A percentile compares a stretch with the other conserved stretches of the same genome.
Evolutionary conservation across 1,139 yeast genomes (phyloP).

Genomic region (Saccharomyces hybrid): DNA sequence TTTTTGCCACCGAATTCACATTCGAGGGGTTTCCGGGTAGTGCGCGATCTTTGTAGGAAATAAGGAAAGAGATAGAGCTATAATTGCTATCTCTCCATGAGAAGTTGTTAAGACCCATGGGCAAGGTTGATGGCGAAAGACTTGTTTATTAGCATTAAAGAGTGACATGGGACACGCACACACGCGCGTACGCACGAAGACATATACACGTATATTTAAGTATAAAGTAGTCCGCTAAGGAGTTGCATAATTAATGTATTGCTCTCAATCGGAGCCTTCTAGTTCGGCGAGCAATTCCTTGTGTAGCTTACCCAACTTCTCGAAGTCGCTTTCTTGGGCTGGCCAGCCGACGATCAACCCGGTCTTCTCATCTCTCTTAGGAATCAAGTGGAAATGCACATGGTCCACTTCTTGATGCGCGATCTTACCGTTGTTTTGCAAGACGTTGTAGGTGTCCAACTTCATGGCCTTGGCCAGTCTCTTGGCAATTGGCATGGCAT

Average conservation of each 20-base stretch:
- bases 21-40: conserved; percentile 1
- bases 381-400: conserved; percentile 93
- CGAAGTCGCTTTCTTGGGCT: conserved; percentile 64
- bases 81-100: background rate
- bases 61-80: background rate
- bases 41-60: background rate
- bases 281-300: conserved; percentile 51
- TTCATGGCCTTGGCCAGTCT: conserved; percentile 64
- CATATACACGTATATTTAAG: background rate
- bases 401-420: conserved; percentile 95
- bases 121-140: background rate
- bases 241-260: background rate
- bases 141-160: background rate
- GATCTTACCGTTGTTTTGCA: conserved; percentile 87
- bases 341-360: conserved; percentile 94
- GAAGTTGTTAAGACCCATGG: background rate
- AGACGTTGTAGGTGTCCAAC: conserved; percentile 67
- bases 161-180: background rate
- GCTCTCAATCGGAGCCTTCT: conserved; percentile 19
- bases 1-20: conserved; percentile 1
- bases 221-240: background rate
- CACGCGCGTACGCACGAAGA: background rate
- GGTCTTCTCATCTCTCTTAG: conserved; percentile 60
- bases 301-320: conserved; percentile 59
- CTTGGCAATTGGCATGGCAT: conserved; percentile 80